Percentiles rank a stretch among this genome's conserved stretches.
phyloP scores from a whole-genome alignment of 768 basidiomycete genomes.

The Boletus fagicola region DNA sequence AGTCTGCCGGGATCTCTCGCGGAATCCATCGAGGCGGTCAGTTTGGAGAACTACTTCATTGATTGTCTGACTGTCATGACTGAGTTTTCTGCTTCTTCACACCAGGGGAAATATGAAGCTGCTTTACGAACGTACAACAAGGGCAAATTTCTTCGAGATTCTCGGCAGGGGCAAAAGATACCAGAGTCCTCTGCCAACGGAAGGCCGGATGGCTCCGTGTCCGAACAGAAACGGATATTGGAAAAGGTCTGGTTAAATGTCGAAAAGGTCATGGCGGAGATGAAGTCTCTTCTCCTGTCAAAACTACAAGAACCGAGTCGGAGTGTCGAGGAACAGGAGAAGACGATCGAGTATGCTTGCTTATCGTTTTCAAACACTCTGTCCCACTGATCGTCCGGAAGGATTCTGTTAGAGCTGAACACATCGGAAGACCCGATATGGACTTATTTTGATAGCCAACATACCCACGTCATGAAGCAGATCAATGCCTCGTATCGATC shows the following conservation, averaged over 20 bases:
- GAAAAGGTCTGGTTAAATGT: constrained; percentile 96
- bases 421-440: constrained; percentile 88
- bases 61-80: neutral
- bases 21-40: constrained; percentile 84
- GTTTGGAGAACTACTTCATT: constrained; percentile 20
- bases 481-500: constrained; percentile 64
- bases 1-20: constrained; percentile 90
- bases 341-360: constrained; percentile 82
- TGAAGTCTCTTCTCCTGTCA: constrained; percentile 73
- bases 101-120: constrained; percentile 87
- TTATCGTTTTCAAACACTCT: neutral
- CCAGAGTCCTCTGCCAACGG: constrained; percentile 66
- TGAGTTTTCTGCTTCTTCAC: neutral
- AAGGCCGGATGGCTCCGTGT: constrained; percentile 46
- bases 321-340: constrained; percentile 91
- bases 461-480: constrained; percentile 76
- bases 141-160: constrained; percentile 86
- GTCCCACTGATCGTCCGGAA: constrained; percentile 34
- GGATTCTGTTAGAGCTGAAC: constrained; percentile 86
- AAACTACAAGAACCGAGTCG: constrained; percentile 79
- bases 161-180: constrained; percentile 81
- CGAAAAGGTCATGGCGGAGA: constrained; percentile 91
- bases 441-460: constrained; percentile 94
- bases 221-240: constrained; percentile 87
- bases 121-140: constrained; percentile 97